Percentiles rank a stretch among this genome's conserved stretches.
Evolutionary conservation across 495 filamentous ascomycete species (phyloP).

Genomic region (Baudoinia panamericana): DNA sequence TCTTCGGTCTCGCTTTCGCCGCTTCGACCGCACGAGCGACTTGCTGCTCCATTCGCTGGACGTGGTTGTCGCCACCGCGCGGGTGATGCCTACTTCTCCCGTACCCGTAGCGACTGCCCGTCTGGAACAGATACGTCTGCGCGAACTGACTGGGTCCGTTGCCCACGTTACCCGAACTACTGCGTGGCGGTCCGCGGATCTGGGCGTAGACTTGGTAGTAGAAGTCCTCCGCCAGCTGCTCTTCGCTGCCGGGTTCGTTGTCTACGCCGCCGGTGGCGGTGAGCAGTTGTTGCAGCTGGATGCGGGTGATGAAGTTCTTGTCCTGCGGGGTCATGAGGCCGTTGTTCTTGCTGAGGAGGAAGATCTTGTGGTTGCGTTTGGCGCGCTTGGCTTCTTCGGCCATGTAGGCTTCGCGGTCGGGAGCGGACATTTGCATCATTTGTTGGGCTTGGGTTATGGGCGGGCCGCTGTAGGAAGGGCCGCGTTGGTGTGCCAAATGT

Average conservation of each 20-base stretch:
- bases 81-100: conserved; percentile 53
- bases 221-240: conserved; percentile 78
- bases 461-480: conserved; percentile 32
- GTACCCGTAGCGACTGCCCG: conserved; percentile 62
- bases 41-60: conserved; percentile 98
- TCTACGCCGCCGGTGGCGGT: conserved; percentile 76
- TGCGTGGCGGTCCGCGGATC: conserved; percentile 82
- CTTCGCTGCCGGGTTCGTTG: conserved; percentile 58
- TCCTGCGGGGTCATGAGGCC: conserved; percentile 98
- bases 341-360: conserved; percentile 82
- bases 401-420: conserved; percentile 62
- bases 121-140: conserved; percentile 93
- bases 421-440: conserved; percentile 61
- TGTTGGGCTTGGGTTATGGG: conserved; percentile 60
- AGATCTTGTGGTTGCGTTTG: conserved; percentile 98
- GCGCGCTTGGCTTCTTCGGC: conserved; percentile 87
- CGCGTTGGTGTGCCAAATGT: conserved; percentile 23
- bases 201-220: conserved; percentile 96
- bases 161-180: too few relatives aligned
- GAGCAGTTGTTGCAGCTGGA: conserved; percentile 92
- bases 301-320: conserved; percentile 97
- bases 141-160: too few relatives aligned
- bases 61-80: conserved; percentile 80
- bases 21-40: conserved; percentile 94
- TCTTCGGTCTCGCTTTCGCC: conserved; percentile 92